These are phyloP conservation scores for Pseudofabraea citricarpa DNA, from an alignment of 2,329 filamentous ascomycete species.

Conservation along the genomic window DNA sequence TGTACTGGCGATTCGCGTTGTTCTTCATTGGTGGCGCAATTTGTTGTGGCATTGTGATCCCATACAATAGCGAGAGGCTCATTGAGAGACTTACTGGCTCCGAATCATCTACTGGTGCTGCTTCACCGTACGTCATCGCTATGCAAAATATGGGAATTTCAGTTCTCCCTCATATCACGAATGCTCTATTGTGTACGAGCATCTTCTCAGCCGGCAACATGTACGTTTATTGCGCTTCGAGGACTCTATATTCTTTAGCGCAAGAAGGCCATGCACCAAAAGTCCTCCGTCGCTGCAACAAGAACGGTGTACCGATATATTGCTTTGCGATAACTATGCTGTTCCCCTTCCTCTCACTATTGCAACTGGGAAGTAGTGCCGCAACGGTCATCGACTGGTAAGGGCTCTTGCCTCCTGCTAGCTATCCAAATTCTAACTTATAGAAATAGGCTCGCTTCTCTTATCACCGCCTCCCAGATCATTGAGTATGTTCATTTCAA, in stretches of 20 bases:
- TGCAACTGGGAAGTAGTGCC: slow-evolving; percentile 44
- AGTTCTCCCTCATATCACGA: slow-evolving; percentile 54
- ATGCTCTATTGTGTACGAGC: slow-evolving; percentile 48
- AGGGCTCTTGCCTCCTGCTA: slow-evolving; percentile 29
- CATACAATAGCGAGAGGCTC: slow-evolving; percentile 48
- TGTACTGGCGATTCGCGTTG: slow-evolving; percentile 54
- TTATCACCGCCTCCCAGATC: not conserved
- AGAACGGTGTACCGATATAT: slow-evolving; percentile 52
- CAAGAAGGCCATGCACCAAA: slow-evolving; percentile 41
- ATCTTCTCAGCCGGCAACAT: slow-evolving; percentile 51
- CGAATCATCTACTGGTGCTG: slow-evolving; percentile 46
- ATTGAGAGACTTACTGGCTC: slow-evolving; percentile 43
- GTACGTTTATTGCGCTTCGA: slow-evolving; percentile 42
- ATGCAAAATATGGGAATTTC: slow-evolving; percentile 52
- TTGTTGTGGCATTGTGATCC: slow-evolving; percentile 47
- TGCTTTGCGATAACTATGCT: slow-evolving; percentile 49
- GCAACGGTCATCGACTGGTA: slow-evolving; percentile 37
- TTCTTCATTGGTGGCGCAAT: slow-evolving; percentile 58
- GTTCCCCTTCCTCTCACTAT: slow-evolving; percentile 48
- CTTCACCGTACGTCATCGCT: slow-evolving; percentile 59
- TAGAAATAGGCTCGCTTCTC: not conserved
- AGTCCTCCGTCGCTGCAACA: slow-evolving; percentile 53
- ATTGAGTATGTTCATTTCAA: slow-evolving; percentile 27
- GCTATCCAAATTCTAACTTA: slow-evolving; percentile 31
- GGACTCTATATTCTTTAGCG: slow-evolving; percentile 46